phyloP scores from a whole-genome alignment of 805 yeast species.

The Yarrowia porcina region DNA sequence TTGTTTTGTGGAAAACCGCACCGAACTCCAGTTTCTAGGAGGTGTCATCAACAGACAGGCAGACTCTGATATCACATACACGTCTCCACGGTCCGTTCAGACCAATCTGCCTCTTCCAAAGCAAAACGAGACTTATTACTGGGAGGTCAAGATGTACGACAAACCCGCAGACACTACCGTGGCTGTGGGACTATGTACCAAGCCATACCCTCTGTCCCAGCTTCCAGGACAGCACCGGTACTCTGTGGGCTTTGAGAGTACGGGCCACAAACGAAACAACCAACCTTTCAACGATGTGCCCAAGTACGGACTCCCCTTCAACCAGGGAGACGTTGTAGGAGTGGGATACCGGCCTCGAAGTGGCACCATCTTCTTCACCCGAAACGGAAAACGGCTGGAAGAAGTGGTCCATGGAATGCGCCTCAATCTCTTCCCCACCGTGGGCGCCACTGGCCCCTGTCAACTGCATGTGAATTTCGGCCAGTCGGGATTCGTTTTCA shows the following conservation, averaged over 20 bases:
- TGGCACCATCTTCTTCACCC: constrained; percentile 87
- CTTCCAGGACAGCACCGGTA: constrained; percentile 87
- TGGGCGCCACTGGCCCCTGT: constrained; percentile 82
- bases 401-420: constrained; percentile 71
- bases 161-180: constrained; percentile 49
- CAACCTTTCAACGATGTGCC: constrained; percentile 58
- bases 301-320: constrained; percentile 47
- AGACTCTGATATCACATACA: constrained; percentile 4
- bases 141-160: constrained; percentile 80
- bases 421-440: constrained; percentile 74
- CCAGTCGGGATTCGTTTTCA: constrained; percentile 81
- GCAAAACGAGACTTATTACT: constrained; percentile 80
- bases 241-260: constrained; percentile 84
- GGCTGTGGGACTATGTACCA: constrained; percentile 76
- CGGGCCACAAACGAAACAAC: constrained; percentile 74
- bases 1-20: constrained; percentile 60
- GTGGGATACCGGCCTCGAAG: constrained; percentile 79
- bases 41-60: constrained; percentile 50
- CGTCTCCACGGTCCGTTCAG: constrained; percentile 42
- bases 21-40: constrained; percentile 50
- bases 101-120: constrained; percentile 84
- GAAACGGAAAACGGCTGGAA: constrained; percentile 90
- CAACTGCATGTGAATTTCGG: constrained; percentile 87
- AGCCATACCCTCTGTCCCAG: constrained; percentile 91
- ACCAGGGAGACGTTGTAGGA: constrained; percentile 89